A percentile compares a stretch with the other conserved stretches of the same genome.
phyloP scores from a whole-genome alignment of 768 basidiomycete genomes.

The Hortiboletus campestris region DNA sequence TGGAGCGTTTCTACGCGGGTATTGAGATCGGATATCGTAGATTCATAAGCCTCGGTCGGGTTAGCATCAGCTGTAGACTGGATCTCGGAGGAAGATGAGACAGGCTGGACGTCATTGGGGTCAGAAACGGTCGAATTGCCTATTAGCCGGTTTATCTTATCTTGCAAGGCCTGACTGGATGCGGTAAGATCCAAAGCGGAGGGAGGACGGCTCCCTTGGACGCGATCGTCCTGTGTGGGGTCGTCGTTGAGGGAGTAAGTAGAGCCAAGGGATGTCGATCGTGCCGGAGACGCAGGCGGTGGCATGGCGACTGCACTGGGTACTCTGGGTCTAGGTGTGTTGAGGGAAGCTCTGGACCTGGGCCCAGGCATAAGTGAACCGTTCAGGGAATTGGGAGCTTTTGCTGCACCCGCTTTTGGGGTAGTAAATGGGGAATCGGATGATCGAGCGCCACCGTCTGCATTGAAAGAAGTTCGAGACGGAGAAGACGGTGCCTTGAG shows the following conservation, averaged over 20 bases:
- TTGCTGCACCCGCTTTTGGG: constrained; percentile 53
- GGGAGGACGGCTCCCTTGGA: constrained; percentile 12
- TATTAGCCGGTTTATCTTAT: constrained; percentile 47
- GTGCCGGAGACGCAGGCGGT: constrained; percentile 65
- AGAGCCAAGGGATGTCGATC: constrained; percentile 32
- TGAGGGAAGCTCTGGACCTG: constrained; percentile 35
- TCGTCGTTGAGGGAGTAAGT: constrained; percentile 40
- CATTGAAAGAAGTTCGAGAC: constrained; percentile 36
- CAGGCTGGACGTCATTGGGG: constrained; percentile 10
- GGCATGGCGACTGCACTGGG: constrained; percentile 81
- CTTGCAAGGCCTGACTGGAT: constrained; percentile 44
- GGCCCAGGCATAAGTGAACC: constrained; percentile 16
- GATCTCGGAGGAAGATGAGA: constrained; percentile 32
- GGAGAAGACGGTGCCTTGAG: constrained; percentile 35
- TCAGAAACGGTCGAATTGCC: constrained; percentile 25
- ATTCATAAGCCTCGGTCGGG: constrained; percentile 12
- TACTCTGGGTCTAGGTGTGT: constrained; percentile 62
- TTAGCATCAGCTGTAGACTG: constrained; percentile 38
- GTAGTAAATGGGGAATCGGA: constrained; percentile 62
- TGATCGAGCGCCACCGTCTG: constrained; percentile 37
- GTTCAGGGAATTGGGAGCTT: constrained; percentile 10
- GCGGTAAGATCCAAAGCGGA: constrained; percentile 37
- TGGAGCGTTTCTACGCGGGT: constrained; percentile 59
- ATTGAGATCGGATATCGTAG: constrained; percentile 20
- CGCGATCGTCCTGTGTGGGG: constrained; percentile 10